Percentiles rank a stretch among this genome's conserved stretches.
Evolutionary conservation across 148 eudicot genomes (phyloP).

Genomic region (Arbutus unedo): DNA sequence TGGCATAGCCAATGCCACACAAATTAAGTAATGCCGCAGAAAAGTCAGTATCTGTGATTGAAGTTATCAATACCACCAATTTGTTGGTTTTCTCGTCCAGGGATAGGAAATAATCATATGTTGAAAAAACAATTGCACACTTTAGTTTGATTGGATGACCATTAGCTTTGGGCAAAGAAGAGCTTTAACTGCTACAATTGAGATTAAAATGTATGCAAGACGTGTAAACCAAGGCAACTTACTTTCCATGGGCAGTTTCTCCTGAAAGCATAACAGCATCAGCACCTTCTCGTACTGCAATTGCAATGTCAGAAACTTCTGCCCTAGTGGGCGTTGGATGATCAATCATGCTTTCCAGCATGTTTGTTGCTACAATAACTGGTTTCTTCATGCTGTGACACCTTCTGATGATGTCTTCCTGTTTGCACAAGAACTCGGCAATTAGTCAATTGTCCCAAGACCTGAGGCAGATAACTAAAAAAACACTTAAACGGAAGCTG

Average conservation of each 20-base stretch:
- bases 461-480: background rate
- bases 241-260: conserved; percentile 99
- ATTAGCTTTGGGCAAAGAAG: background rate
- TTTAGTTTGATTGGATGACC: background rate
- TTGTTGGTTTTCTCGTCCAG: background rate
- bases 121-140: too few relatives aligned
- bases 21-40: background rate
- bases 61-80: background rate
- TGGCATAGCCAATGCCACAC: background rate
- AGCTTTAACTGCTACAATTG: background rate
- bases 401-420: conserved; percentile 86
- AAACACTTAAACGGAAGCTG: background rate
- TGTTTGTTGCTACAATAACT: conserved; percentile 94
- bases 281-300: conserved; percentile 95
- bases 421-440: conserved; percentile 19
- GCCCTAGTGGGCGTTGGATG: conserved; percentile 98
- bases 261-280: conserved; percentile 99
- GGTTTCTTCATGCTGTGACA: conserved; percentile 90
- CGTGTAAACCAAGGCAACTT: conserved; percentile 29
- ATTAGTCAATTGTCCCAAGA: background rate
- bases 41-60: background rate
- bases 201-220: background rate
- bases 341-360: conserved; percentile 98
- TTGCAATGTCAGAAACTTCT: conserved; percentile 98
- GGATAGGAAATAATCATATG: too few relatives aligned